Base-by-base conservation (phyloP, 2,329 filamentous ascomycete genomes). In the Colletotrichum tropicicola region DNA sequence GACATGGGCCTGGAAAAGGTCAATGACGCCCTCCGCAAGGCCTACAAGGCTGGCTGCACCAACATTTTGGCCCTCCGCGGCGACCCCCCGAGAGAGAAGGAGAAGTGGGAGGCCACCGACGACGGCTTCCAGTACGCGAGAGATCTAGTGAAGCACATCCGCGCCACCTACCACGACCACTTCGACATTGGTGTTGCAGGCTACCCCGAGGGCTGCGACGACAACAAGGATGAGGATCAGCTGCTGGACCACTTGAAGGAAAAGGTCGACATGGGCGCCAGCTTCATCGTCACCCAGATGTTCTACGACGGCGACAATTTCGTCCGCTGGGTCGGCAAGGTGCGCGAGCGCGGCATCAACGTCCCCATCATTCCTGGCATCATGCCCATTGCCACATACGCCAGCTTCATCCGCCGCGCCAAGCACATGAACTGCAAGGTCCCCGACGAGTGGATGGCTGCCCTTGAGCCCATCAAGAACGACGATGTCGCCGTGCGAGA, bases 241-340 rank as follows among this genome's bases (percentile, higher is more conserved):
- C 85, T 99, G 73, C 88, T 99, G 68, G 91, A 96, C 69, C 96
- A 98, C 77, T 81, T 99, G 74, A 68, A 98, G 82, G 92, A 98
- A 78, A 99, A 99, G 83, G 91, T 98, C 32, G 96, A 99, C 75
- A 92, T 93, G 64, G 96, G 96, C 54, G 94, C 91, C 67, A 91
- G 92, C 6, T 99, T 98, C 76, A 92, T 99, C 68, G 92, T 99
- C 57, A 98, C 96, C 0, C 96, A 99, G 81, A 99, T 99, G 96
- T 98, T 98, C 81, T 99, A 99, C 83, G 95, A 99, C 74, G 94
- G 89, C 52, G 95, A 99, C 73, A 95, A 96, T 75, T 99, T 99
- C 79, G 80, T 98, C 57, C 87, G 90, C 56, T 99, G 96, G 96
- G 92, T 97, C 37, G 84, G 87, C 70, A 96, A 92, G 76, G 94